phyloP scores from a whole-genome alignment of 345 rosid species.

The rapeseed (Brassica napus) region DNA sequence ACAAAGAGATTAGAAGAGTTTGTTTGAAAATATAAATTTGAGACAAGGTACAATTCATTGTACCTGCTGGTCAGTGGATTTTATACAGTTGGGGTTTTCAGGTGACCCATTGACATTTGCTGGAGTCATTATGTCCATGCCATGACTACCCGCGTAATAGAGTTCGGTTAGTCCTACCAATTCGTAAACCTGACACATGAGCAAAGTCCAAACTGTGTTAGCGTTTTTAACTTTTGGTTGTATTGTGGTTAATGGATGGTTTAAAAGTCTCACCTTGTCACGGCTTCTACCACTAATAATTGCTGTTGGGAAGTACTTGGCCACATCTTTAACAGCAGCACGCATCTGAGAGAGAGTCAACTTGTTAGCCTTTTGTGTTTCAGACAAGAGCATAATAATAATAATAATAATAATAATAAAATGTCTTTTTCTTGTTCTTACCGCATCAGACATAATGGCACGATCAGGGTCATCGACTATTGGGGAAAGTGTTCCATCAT shows the following conservation, averaged over 20 bases:
- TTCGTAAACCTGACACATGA: slow-evolving; percentile 61
- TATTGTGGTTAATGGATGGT: neutral
- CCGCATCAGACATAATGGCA: slow-evolving; percentile 78
- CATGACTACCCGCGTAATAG: slow-evolving; percentile 98
- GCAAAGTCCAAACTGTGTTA: slow-evolving; percentile 22
- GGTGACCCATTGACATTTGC: slow-evolving; percentile 40
- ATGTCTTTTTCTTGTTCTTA: slow-evolving; percentile 38
- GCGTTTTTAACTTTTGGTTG: neutral
- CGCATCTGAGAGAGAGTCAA: slow-evolving; percentile 66
- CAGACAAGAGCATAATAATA: neutral
- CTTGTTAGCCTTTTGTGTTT: neutral
- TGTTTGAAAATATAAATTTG: too few relatives aligned
- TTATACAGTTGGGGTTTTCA: slow-evolving; percentile 50
- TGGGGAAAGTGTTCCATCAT: slow-evolving; percentile 98
- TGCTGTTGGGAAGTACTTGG: slow-evolving; percentile 84
- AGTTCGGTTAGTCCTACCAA: slow-evolving; percentile 93
- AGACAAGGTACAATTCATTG: neutral
- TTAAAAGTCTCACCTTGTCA: slow-evolving; percentile 57
- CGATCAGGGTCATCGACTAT: slow-evolving; percentile 93
- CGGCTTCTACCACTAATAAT: slow-evolving; percentile 96
- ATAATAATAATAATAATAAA: neutral
- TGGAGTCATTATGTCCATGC: slow-evolving; percentile 96
- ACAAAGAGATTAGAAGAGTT: neutral
- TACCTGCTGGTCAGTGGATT: slow-evolving; percentile 78
- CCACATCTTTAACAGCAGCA: slow-evolving; percentile 72